Evolutionary conservation across 257 asterid species (phyloP).

Genomic region (Solanum megistacrolobum): DNA sequence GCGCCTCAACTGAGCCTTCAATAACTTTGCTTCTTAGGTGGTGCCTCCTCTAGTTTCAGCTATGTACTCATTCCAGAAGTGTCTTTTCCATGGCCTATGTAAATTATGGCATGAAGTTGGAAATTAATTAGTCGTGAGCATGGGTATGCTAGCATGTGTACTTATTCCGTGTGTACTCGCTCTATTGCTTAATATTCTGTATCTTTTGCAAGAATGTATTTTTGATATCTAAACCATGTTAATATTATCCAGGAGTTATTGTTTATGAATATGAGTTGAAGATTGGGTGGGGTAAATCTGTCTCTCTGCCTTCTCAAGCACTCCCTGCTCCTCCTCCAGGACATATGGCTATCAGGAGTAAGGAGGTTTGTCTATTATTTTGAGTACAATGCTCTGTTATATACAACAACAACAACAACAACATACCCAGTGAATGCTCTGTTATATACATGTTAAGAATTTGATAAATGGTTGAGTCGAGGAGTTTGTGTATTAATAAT

Average conservation of each 20-base stretch:
- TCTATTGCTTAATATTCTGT: background rate
- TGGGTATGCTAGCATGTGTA: background rate
- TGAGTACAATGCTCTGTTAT: background rate
- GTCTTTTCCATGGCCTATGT: background rate
- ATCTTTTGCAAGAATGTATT: background rate
- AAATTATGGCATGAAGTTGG: background rate
- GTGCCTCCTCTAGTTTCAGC: background rate
- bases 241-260: slow-evolving; percentile 61
- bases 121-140: background rate
- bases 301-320: slow-evolving; percentile 96
- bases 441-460: background rate
- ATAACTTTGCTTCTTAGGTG: background rate
- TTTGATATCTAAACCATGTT: background rate
- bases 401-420: background rate
- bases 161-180: background rate
- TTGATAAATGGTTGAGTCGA: background rate
- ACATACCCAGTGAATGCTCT: background rate
- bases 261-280: slow-evolving; percentile 91
- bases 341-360: slow-evolving; percentile 96
- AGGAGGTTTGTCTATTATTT: slow-evolving; percentile 43
- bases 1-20: background rate
- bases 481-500: background rate
- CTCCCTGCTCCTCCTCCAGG: slow-evolving; percentile 99
- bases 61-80: background rate
- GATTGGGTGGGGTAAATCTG: slow-evolving; percentile 98